These are phyloP conservation scores for Oxyria digyna DNA, from an alignment of 148 eudicot species.

Conservation along the genomic window DNA sequence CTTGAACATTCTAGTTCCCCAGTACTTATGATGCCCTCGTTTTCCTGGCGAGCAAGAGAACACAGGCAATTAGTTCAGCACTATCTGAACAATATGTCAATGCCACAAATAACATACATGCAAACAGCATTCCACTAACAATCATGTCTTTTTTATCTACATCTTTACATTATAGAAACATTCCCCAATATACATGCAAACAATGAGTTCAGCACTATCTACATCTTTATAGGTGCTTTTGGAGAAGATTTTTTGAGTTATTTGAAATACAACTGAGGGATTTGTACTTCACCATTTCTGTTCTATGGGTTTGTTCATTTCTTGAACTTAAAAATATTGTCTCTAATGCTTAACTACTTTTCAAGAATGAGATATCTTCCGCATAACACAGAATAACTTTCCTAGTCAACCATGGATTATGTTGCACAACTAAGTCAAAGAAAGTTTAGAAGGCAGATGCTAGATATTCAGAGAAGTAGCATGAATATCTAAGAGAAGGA, in stretches of 20 bases:
- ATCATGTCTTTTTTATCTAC: background rate
- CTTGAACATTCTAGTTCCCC: conserved; percentile 99
- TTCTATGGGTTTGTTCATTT: background rate
- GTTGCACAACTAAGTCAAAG: background rate
- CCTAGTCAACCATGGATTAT: background rate
- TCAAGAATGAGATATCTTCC: background rate
- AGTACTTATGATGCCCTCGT: conserved; percentile 87
- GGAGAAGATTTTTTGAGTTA: background rate
- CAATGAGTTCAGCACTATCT: too few relatives aligned
- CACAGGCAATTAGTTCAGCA: background rate
- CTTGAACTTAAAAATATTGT: background rate
- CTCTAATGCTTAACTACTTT: background rate
- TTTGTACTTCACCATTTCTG: background rate
- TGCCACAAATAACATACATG: background rate
- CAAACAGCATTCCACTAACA: background rate
- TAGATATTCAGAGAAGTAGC: background rate
- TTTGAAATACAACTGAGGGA: background rate
- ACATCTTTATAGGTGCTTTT: background rate
- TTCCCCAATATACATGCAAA: too few relatives aligned
- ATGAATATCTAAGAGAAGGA: conserved; percentile 2
- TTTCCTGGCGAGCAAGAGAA: conserved; percentile 47
- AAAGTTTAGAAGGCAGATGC: background rate
- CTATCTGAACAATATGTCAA: background rate
- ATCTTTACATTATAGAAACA: background rate
- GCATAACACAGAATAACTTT: background rate